Base-by-base conservation (phyloP, 1,139 yeast genomes). In the Blastobotrys aristatus region DNA sequence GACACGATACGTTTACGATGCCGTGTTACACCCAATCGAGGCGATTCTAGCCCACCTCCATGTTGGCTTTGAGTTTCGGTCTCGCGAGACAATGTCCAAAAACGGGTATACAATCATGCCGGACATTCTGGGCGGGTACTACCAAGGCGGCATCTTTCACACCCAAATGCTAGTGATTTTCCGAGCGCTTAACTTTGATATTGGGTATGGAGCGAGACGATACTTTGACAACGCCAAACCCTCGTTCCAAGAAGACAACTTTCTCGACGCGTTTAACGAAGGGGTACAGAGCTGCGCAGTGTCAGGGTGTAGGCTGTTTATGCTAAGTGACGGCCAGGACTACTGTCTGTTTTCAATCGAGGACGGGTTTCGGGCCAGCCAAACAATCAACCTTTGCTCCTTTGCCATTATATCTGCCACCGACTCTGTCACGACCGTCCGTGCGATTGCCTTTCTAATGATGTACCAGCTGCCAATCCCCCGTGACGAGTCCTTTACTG, bases 281-380 rank as follows among this genome's bases (percentile, higher is more conserved):
- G 48, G 45, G 3, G 13, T 46, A 21, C 48, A 46, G 24, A 40
- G 35, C 8, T 46, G 48, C 29, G 44, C 41, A 6, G 18, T 46
- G 13, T 29, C 44, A 8, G 38, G 30, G 30, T 34, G 42, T 5
- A 29, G 38, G 6, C 21, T 33, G 17, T 18, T 46, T 10, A 32
- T 46, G 14, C 4, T 46, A 10, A 16, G 41, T 6, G 45, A 41
- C 24, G 48, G 48, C 2, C 18, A 18, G 13, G 44, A 46, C 27
- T 46, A 30, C 26, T 5, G 30, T n/a, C 16, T 27, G 13, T 35
- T 40, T 18, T 24, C 20, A 8, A 29, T 45, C 17, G 24, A 26
- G 6, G 35, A 11, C 5, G 2, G 31, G 20, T 3, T 17, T 26
- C 22, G 21, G 14, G 16, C 10, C 8, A 24, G 27, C 27, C 27